Evolutionary conservation across 2,329 filamentous ascomycete genomes (phyloP).

Genomic region (Fonsecaea pugnacius): DNA sequence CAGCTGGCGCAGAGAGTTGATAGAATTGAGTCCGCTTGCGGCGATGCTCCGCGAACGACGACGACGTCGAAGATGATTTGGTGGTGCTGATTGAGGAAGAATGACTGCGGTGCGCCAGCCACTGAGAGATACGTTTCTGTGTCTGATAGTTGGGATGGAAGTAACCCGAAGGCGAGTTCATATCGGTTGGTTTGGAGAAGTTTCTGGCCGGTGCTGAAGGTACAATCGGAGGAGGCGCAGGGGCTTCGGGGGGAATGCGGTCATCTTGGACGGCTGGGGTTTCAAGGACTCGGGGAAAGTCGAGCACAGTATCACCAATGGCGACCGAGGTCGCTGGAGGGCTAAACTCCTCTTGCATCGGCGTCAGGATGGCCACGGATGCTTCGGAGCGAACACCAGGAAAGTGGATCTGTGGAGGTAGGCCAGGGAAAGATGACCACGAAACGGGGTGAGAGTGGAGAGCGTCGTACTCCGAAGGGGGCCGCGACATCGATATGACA

Average conservation of each 20-base stretch:
- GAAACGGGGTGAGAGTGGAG: conserved; percentile 38
- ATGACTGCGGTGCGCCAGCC: conserved; percentile 32
- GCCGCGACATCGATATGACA: conserved; percentile 32
- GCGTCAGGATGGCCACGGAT: conserved; percentile 33
- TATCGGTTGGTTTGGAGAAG: conserved; percentile 30
- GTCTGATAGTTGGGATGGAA: conserved; percentile 33
- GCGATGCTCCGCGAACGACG: conserved; percentile 37
- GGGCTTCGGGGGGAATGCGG: neutral
- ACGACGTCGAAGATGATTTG: conserved; percentile 31
- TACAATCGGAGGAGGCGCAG: conserved; percentile 18
- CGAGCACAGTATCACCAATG: conserved; percentile 29
- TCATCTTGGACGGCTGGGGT: neutral
- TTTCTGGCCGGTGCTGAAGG: conserved; percentile 20
- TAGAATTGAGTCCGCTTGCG: conserved; percentile 37
- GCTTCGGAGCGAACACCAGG: conserved; percentile 36
- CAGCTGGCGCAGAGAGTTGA: conserved; percentile 30
- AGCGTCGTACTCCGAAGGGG: conserved; percentile 37
- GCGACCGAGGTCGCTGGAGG: conserved; percentile 33
- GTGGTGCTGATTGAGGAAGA: conserved; percentile 35
- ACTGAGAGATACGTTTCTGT: conserved; percentile 35
- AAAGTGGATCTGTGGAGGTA: conserved; percentile 39
- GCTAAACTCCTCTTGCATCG: conserved; percentile 37
- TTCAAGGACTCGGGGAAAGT: conserved; percentile 29
- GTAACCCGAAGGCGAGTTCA: conserved; percentile 18
- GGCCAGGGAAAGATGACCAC: conserved; percentile 36